These are phyloP conservation scores for Trichoderma citrinoviride DNA, from an alignment of 2,329 filamentous ascomycete genomes.

Conservation along the genomic window DNA sequence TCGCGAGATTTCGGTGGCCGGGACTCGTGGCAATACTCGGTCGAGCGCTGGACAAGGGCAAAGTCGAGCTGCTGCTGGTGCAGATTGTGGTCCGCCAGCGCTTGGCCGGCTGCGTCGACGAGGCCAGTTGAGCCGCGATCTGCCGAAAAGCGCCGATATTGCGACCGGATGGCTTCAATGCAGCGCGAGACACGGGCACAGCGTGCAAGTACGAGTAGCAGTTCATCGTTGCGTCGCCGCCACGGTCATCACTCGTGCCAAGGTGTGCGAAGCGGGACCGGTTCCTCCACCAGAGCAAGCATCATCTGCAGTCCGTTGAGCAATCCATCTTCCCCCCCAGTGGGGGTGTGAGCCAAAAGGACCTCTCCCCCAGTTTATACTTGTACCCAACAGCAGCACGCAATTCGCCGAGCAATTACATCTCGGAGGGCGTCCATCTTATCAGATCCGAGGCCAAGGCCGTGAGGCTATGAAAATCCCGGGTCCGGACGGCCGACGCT, in stretches of 20 bases:
- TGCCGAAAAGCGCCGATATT: slow-evolving; percentile 5
- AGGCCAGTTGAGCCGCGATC: not conserved
- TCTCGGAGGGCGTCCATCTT: slow-evolving; percentile 17
- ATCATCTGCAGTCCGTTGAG: not conserved
- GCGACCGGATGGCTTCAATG: not conserved
- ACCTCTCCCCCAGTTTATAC: not conserved
- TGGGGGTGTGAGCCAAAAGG: not conserved
- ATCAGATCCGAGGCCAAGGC: slow-evolving; percentile 21
- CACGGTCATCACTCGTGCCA: not conserved
- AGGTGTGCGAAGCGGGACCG: slow-evolving; percentile 2
- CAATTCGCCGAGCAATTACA: not conserved
- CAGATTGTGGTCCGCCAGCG: not conserved
- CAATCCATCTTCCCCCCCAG: not conserved
- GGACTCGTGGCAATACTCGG: not conserved
- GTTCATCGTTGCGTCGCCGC: slow-evolving; percentile 1
- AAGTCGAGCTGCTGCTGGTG: not conserved
- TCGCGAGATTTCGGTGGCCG: not conserved
- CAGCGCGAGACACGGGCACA: no score
- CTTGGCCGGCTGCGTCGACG: not conserved
- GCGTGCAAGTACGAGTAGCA: not conserved
- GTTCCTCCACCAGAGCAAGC: not conserved
- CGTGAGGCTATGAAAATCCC: slow-evolving; percentile 10
- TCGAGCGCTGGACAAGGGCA: not conserved
- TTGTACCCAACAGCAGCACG: not conserved
- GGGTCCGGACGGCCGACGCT: slow-evolving; percentile 3